Evolutionary conservation across 1,284 basidiomycete genomes (phyloP), one percentile per base, ranked within the genome.

Genomic region (Sphagnurus paluster): DNA sequence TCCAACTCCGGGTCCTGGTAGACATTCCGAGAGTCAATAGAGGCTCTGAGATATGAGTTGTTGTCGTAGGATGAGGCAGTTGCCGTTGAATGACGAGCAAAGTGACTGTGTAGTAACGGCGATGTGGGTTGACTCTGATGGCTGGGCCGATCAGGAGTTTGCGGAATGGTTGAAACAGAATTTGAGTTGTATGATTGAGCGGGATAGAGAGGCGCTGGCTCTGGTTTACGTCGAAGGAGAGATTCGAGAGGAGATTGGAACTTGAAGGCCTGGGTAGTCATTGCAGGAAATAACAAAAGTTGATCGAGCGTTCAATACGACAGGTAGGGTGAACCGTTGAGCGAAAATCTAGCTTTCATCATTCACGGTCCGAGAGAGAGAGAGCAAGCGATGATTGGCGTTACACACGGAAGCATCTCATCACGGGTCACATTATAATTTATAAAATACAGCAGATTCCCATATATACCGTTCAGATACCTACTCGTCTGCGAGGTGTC

Each of bases 81-180:
- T 16, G 75, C 70, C 4, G 70, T 70, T 20, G 82, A 84, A 49
- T 68, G 65, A 16, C 81, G 74, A 10, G 66, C 57, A 64, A 87
- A 87, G 50, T 66, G 70, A 20, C 82, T 76, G 56, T 87, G 84
- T 24, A 87, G 62, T 39, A 87, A 64, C 13, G 84, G 84, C 1
- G 79, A 85, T 11, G 68, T 63, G 1, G 75, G 79, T 9, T 58
- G 34, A 17, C 42, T 48, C 14, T 50, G 55, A 33, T 42, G 34
- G 48, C 35, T 49, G 5, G 56, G 48, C 11, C 37, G 49, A 33
- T 26, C 41, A 25, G 49, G 39, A 10, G 42, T 45, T 32, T 25
- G 17, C 39, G 42, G 42, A 42, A 26, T 34, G 19, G 13, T 34
- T 2, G 13, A 16, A 8, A 2, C 34, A 11, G 39, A 36, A 42